A percentile compares a stretch with the other conserved stretches of the same genome.
phyloP scores from a whole-genome alignment of 495 filamentous ascomycete species.

The Daldinia loculata region DNA sequence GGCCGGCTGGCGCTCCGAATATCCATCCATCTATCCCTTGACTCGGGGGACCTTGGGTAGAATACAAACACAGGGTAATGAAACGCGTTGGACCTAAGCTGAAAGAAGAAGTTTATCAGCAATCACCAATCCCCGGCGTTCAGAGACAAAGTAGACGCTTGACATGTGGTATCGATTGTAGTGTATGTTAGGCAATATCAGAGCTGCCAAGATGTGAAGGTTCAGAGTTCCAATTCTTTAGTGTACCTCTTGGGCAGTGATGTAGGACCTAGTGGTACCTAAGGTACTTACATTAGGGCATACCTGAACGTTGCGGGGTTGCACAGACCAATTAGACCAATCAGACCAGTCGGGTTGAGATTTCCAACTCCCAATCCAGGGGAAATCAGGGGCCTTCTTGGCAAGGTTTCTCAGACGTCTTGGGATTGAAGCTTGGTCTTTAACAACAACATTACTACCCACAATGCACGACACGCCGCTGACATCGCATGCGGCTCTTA shows the following conservation, averaged over 20 bases:
- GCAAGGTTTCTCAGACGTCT: slow-evolving; percentile 40
- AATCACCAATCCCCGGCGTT: neutral
- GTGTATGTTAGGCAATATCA: neutral
- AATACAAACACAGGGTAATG: slow-evolving; percentile 15
- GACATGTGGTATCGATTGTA: neutral
- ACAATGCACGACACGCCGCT: slow-evolving; percentile 22
- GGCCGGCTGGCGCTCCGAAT: slow-evolving; percentile 19
- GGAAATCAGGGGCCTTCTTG: slow-evolving; percentile 39
- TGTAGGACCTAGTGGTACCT: too few species aligned
- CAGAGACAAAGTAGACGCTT: neutral
- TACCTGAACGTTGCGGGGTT: neutral
- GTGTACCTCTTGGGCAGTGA: neutral
- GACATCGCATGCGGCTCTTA: slow-evolving; percentile 36
- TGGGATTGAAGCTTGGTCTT: slow-evolving; percentile 37
- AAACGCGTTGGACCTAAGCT: slow-evolving; percentile 25
- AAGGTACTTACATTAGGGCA: neutral
- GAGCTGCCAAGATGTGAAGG: neutral
- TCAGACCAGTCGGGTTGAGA: neutral
- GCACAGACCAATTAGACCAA: slow-evolving; percentile 32
- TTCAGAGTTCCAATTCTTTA: neutral
- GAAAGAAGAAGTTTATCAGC: slow-evolving; percentile 1
- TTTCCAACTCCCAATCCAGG: slow-evolving; percentile 30
- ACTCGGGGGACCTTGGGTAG: neutral
- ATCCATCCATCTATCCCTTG: neutral
- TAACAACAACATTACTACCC: neutral